Conservation (phyloP, 768 basidiomycete genomes). For the Leccinum rimulosum region DNA sequence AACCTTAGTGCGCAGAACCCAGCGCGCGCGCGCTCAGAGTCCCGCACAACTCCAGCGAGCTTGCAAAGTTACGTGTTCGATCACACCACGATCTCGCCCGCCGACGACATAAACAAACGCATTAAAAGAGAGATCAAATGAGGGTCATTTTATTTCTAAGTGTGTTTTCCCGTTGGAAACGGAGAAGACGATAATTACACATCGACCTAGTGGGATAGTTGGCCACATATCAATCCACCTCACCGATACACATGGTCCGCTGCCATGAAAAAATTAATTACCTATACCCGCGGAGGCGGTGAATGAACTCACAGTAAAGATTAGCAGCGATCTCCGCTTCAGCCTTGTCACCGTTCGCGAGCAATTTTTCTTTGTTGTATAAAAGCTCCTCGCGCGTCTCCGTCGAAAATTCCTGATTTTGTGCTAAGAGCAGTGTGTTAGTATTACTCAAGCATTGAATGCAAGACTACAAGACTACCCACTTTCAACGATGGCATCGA, state of each 20-base stretch:
- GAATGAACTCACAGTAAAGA: constrained; percentile 57
- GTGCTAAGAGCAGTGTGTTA: constrained; percentile 50
- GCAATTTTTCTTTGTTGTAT: constrained; percentile 98
- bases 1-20: neutral
- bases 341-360: constrained; percentile 93
- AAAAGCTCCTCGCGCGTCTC: constrained; percentile 98
- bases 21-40: too few relatives aligned
- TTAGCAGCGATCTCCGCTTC: constrained; percentile 99
- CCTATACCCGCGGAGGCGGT: constrained; percentile 12
- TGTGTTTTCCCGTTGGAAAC: constrained; percentile 5
- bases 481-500: constrained; percentile 99
- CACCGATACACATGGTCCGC: constrained; percentile 89
- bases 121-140: constrained; percentile 2
- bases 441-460: constrained; percentile 4
- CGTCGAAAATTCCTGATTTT: constrained; percentile 97
- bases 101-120: too few relatives aligned
- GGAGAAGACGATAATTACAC: constrained; percentile 28
- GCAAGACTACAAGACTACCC: constrained; percentile 33
- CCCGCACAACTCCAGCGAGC: too few relatives aligned
- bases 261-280: constrained; percentile 32
- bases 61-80: too few relatives aligned
- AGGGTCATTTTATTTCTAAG: constrained; percentile 1
- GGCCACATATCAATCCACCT: constrained; percentile 20
- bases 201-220: constrained; percentile 13
- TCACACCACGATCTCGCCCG: too few relatives aligned